Evolutionary conservation across 1,139 yeast species (phyloP), one percentile per base, ranked within the genome.

Genomic region (Suhomyces yuchorum): DNA sequence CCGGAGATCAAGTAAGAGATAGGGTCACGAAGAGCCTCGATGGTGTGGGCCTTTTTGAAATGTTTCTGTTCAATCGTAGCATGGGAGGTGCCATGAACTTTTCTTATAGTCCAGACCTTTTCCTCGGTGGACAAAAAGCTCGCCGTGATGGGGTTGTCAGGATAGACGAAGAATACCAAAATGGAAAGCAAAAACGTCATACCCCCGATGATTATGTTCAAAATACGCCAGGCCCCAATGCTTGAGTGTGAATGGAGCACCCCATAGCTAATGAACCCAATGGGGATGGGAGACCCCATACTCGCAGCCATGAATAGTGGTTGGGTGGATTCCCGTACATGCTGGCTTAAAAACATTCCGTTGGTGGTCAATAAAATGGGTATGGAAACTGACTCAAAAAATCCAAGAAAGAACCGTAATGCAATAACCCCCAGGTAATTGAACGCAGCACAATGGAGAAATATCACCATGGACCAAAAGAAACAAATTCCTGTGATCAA

Each of bases 251-350:
- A 59, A 46, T 63, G 60, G 19, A 73, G 51, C 2, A 71, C 68
- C 28, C 79, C 81, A 51, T 71, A 76, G 9, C 78, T 72, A 45
- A 76, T 73, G 52, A 75, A 71, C 1, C 79, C 79, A 33, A 69
- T 66, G 12, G 78, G 76, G 43, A 77, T 71, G 2, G 75, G 68
- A 4, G 68, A 68, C 39, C 74, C 75, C 50, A 73, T 60, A 54
- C 79, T 73, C n/a, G 77, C 66, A n/a, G 72, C 60, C 50, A 69
- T 76, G 54, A 75, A 76, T 2, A 76, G 47, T 15, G 80, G 80
- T 26, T 71, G 72, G 22, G 70, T 63, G 11, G 71, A 64, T 30
- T 74, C 74, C 49, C 73, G 65, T 49, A 73, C 75, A n/a, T 62
- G 54, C 19, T 70, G 61, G 7, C 75, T 74, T 46, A 75, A 63